Percentiles rank a stretch among this genome's conserved stretches.
Evolutionary conservation across 2,329 filamentous ascomycete genomes (phyloP).

Genomic region (Biscogniauxia sp.): DNA sequence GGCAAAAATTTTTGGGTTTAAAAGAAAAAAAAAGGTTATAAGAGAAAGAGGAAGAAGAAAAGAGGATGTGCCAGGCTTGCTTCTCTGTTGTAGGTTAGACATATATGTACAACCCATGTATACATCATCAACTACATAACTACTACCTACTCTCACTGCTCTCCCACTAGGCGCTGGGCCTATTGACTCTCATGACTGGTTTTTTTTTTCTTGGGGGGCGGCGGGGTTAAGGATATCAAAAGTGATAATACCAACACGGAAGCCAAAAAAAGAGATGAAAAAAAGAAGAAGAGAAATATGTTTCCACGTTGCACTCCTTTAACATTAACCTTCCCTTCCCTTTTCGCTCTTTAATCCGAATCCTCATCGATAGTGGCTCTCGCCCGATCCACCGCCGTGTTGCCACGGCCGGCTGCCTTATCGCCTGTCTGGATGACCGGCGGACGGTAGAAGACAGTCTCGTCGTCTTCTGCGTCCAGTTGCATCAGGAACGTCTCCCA

Average conservation of each 20-base stretch:
- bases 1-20: too few relatives aligned
- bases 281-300: too few relatives aligned
- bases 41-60: not conserved
- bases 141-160: too few relatives aligned
- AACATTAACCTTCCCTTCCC: slow-evolving; percentile 1
- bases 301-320: too few relatives aligned
- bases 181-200: not conserved
- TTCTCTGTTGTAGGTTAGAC: slow-evolving; percentile 15
- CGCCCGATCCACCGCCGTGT: slow-evolving; percentile 61
- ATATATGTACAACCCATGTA: slow-evolving; percentile 32
- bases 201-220: slow-evolving; percentile 1
- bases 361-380: slow-evolving; percentile 59
- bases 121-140: slow-evolving; percentile 15
- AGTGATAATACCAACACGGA: slow-evolving; percentile 4
- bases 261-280: too few relatives aligned
- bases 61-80: not conserved
- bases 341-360: slow-evolving; percentile 47
- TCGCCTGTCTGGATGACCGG: slow-evolving; percentile 53
- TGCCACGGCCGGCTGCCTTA: slow-evolving; percentile 45
- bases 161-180: not conserved
- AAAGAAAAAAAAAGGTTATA: too few relatives aligned
- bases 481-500: slow-evolving; percentile 99
- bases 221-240: slow-evolving; percentile 14
- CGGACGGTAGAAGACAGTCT: slow-evolving; percentile 62
- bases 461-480: slow-evolving; percentile 89